Base-by-base conservation (phyloP, 352 stramenopile genomes). In the Chrysophaeum taylorii region DNA sequence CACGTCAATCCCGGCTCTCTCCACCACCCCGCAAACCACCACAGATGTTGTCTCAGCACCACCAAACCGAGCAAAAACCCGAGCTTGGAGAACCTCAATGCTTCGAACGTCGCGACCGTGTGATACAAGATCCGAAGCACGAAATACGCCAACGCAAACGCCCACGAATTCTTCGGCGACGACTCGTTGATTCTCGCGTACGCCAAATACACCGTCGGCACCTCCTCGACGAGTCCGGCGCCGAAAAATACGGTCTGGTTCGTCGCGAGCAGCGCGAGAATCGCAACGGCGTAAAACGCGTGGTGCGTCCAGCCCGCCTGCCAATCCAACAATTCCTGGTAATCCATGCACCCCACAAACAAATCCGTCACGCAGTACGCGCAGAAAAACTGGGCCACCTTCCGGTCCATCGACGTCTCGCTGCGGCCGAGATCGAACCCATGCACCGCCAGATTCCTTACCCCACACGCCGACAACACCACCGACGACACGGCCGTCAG, bases 1-100 rank as follows among this genome's bases (percentile, higher is more conserved):
- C 41, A 21, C 41, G 41, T 48, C 14, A 48, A 48, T 21, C 41
- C 41, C 14, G 41, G 21, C 41, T 21, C 41, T 12, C 41, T 48
- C 57, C 57, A 66, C 57, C 57, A 66, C 9, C 33, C 57, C 14
- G 5, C 57, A 36, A 66, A 45, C 57, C 57, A 66, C 57, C 57
- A 66, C 33, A 66, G 14, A 23, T 66, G 57, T 18, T 42, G 31
- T 12, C 57, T 9, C 33, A 66, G 36, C 1, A 66, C 27, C 33
- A 66, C 57, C 16, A 66, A 25, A 7, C 57, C 57, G 5, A 66
- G 16, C 5, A 23, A 31, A 23, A 66, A 66, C 5, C 33, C 57
- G 33, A 66, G 36, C 33, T 23, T 42, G 33, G 57, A 66, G 57
- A 45, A n/a, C 2, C 27, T 18, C 57, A 66, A 31, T 2, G 36